These are phyloP conservation scores for Phytophthora hibernalis DNA, from an alignment of 352 stramenopile genomes.

Conservation along the genomic window DNA sequence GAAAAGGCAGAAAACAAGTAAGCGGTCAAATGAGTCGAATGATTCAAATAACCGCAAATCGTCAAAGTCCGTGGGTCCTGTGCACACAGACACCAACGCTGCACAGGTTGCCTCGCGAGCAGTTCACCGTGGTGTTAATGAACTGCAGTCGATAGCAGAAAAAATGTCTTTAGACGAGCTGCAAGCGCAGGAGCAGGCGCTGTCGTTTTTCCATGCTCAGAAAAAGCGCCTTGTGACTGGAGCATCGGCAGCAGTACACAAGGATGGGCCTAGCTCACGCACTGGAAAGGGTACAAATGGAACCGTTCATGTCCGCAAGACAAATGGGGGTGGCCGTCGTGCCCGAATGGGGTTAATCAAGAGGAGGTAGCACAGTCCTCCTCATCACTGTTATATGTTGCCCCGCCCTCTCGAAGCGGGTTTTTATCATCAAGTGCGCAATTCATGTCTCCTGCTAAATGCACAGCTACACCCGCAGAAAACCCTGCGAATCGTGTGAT, in stretches of 20 bases:
- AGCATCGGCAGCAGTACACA: constrained; percentile 15
- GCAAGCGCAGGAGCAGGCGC: constrained; percentile 59
- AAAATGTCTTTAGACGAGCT: constrained; percentile 53
- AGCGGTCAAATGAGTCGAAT: constrained; percentile 4
- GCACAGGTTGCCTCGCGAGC: constrained; percentile 1
- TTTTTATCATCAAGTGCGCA: constrained; percentile 21
- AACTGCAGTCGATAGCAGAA: constrained; percentile 40
- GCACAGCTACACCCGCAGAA: constrained; percentile 5
- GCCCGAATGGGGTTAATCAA: constrained; percentile 34
- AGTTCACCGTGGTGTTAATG: constrained; percentile 17
- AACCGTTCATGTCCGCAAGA: constrained; percentile 4
- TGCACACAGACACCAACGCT: constrained; percentile 2
- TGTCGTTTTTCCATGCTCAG: constrained; percentile 46
- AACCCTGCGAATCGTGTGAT: constrained; percentile 31
- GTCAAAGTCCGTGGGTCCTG: background rate
- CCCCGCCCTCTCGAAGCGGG: constrained; percentile 33
- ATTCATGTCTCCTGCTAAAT: constrained; percentile 13
- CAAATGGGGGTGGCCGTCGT: constrained; percentile 20
- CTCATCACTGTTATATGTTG: constrained; percentile 23
- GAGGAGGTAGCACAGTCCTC: background rate
- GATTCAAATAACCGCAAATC: constrained; percentile 11
- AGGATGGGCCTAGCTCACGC: constrained; percentile 2
- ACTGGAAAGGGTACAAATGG: constrained; percentile 8
- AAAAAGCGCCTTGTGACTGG: constrained; percentile 31
- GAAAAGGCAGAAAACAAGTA: background rate